phyloP scores from a whole-genome alignment of 441 rosid species.

The Bocquillonia castaneifolia region DNA sequence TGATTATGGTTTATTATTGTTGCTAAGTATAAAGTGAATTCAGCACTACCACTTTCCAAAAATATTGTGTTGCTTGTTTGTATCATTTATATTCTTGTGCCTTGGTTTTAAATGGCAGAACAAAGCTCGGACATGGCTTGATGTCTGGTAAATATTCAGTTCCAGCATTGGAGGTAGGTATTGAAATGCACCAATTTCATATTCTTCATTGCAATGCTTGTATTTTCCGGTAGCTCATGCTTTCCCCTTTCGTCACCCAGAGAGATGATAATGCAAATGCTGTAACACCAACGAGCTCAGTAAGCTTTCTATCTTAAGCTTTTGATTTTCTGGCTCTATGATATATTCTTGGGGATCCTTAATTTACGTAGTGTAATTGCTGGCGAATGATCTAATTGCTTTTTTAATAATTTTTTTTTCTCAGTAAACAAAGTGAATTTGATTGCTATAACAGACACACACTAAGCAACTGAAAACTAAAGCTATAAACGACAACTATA shows the following conservation, averaged over 20 bases:
- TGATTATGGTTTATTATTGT: background rate
- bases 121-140: constrained; percentile 92
- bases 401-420: background rate
- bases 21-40: background rate
- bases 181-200: constrained; percentile 9
- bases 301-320: constrained; percentile 37
- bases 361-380: background rate
- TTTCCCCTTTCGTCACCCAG: constrained; percentile 31
- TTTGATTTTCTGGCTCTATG: constrained; percentile 4
- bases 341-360: constrained; percentile 8
- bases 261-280: constrained; percentile 35
- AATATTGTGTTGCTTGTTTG: background rate
- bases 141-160: constrained; percentile 84
- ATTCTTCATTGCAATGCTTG: constrained; percentile 12
- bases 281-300: constrained; percentile 35
- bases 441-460: background rate
- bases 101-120: constrained; percentile 46
- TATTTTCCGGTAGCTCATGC: background rate
- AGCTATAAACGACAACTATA: background rate
- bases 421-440: background rate
- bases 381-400: constrained; percentile 8
- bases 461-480: background rate
- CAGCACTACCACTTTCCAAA: background rate
- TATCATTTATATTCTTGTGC: constrained; percentile 16
- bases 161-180: constrained; percentile 68